phyloP scores from a whole-genome alignment of 192 early-diverging fungal genomes.

The Lobulomyces angularis region DNA sequence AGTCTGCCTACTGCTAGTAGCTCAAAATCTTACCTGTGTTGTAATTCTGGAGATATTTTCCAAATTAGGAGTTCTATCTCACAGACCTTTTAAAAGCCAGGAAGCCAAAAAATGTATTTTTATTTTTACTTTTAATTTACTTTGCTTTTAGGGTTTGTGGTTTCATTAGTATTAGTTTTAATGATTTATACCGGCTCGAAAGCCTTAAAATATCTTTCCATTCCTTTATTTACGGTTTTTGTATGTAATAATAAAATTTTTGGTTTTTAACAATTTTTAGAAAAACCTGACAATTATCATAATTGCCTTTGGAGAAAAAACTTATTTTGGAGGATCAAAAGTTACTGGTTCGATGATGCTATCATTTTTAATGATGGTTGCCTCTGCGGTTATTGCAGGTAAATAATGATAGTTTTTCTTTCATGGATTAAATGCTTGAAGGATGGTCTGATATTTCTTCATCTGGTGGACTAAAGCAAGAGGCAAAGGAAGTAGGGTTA shows the following conservation, averaged over 20 bases:
- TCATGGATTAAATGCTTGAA: too few relatives aligned
- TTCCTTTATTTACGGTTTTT: slow-evolving; percentile 94
- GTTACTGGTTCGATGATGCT: slow-evolving; percentile 72
- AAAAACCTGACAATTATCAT: slow-evolving; percentile 98
- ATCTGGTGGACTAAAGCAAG: slow-evolving; percentile 11
- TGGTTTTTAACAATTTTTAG: too few relatives aligned
- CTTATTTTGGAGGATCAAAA: slow-evolving; percentile 60
- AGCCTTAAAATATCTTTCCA: slow-evolving; percentile 79
- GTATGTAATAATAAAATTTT: too few relatives aligned
- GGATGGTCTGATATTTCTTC: slow-evolving; percentile 53
- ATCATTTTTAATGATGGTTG: slow-evolving; percentile 65
- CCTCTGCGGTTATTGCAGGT: slow-evolving; percentile 25
- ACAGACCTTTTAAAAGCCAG: slow-evolving; percentile 8
- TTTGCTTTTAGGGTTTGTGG: slow-evolving; percentile 51
- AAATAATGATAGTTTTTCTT: too few relatives aligned
- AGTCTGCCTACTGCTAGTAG: slow-evolving; percentile 68
- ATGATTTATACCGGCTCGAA: slow-evolving; percentile 98
- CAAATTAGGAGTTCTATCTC: slow-evolving; percentile 10
- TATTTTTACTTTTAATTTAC: not conserved
- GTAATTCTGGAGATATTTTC: slow-evolving; percentile 33
- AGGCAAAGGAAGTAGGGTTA: too few relatives aligned
- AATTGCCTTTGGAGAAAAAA: slow-evolving; percentile 85
- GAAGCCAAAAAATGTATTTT: slow-evolving; percentile 15
- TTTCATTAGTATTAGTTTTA: slow-evolving; percentile 67
- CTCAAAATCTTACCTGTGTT: slow-evolving; percentile 35